Conservation (phyloP, 2,329 filamentous ascomycete genomes). For the Apiospora sp. region DNA sequence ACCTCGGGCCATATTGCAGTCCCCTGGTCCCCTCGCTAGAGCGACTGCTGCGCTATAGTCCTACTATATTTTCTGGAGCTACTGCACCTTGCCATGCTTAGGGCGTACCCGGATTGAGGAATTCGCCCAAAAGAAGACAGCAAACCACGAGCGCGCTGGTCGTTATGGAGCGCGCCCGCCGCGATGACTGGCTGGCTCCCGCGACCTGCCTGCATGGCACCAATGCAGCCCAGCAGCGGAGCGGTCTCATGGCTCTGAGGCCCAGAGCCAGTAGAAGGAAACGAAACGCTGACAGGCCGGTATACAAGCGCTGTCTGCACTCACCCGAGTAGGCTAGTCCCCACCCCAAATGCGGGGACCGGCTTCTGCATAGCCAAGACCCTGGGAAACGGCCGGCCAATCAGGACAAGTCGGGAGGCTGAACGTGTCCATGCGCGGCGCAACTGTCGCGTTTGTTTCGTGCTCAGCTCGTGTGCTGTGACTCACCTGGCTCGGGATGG, state of each 20-base stretch:
- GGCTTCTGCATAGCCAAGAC: constrained; percentile 16
- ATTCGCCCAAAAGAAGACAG: constrained; percentile 21
- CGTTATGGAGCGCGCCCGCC: constrained; percentile 39
- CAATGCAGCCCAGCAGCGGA: constrained; percentile 29
- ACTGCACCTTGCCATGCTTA: constrained; percentile 41
- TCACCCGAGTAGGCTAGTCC: not conserved
- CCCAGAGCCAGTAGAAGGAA: constrained; percentile 39
- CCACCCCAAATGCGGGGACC: constrained; percentile 10
- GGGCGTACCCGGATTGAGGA: not conserved
- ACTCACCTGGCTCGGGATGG: constrained; percentile 24
- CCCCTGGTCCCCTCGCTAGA: constrained; percentile 31
- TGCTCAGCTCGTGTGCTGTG: constrained; percentile 26
- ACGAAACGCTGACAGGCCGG: constrained; percentile 35
- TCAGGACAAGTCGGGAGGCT: constrained; percentile 35
- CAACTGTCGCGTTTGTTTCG: constrained; percentile 29
- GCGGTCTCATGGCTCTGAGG: constrained; percentile 38
- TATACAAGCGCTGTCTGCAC: constrained; percentile 1
- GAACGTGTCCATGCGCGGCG: constrained; percentile 30
- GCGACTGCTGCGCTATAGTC: constrained; percentile 26
- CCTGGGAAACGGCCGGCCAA: constrained; percentile 2
- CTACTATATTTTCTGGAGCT: constrained; percentile 11
- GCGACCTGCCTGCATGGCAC: constrained; percentile 36
- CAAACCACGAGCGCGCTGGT: constrained; percentile 41
- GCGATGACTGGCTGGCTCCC: constrained; percentile 41
- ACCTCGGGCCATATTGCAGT: constrained; percentile 25